Conservation (phyloP, 2,329 filamentous ascomycete species). For the Zarea fungicola region DNA sequence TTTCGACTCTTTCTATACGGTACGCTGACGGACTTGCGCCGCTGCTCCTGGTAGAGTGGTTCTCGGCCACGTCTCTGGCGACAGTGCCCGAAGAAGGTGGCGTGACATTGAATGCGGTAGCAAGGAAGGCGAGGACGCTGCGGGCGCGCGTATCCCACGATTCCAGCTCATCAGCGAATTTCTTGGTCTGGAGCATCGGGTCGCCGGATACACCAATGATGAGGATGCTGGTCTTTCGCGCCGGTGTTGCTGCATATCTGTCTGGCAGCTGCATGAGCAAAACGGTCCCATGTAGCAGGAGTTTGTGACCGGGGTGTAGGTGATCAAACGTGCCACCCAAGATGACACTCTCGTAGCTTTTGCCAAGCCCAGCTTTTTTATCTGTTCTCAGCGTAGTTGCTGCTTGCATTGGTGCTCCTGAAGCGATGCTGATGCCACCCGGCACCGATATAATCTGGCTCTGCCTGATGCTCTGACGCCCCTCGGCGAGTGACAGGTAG, state of each 20-base stretch:
- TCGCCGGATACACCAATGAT: constrained; percentile 88
- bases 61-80: constrained; percentile 11
- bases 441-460: constrained; percentile 47
- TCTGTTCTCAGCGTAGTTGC: constrained; percentile 2
- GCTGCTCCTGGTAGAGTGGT: too few relatives aligned
- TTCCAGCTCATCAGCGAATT: constrained; percentile 75
- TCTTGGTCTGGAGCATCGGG: constrained; percentile 81
- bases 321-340: constrained; percentile 96
- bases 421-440: constrained; percentile 44
- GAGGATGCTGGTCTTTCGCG: constrained; percentile 48
- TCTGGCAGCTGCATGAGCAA: constrained; percentile 58
- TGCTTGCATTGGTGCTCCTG: neutral
- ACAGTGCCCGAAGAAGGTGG: constrained; percentile 20
- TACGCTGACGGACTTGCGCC: constrained; percentile 1
- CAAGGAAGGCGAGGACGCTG: constrained; percentile 68
- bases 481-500: constrained; percentile 45
- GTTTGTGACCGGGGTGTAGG: constrained; percentile 89
- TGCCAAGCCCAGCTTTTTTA: neutral
- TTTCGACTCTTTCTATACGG: neutral
- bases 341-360: constrained; percentile 47
- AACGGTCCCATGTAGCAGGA: constrained; percentile 84
- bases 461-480: constrained; percentile 41
- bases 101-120: constrained; percentile 49
- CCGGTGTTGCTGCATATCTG: constrained; percentile 27
- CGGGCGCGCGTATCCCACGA: constrained; percentile 71